Conservation (phyloP, 2,329 filamentous ascomycete genomes). For the Lasiodiplodia sp. region DNA sequence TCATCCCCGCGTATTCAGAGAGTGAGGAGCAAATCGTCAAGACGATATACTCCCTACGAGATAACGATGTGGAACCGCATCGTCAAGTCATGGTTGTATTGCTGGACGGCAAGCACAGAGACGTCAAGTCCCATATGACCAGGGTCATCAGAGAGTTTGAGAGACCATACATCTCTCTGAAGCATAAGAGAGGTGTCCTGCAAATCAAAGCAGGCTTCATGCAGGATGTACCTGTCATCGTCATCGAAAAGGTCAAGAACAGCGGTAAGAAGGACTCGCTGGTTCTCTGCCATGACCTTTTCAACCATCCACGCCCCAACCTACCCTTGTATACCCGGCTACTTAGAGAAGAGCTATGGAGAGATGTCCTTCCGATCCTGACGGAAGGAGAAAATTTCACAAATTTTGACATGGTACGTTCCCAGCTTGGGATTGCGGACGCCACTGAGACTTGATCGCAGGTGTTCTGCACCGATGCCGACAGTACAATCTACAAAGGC, state of each 20-base stretch:
- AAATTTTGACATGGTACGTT: conserved; percentile 33
- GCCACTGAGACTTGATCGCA: neutral
- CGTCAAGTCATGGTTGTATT: conserved; percentile 37
- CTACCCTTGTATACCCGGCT: conserved; percentile 32
- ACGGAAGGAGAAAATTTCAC: conserved; percentile 32
- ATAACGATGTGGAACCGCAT: conserved; percentile 36
- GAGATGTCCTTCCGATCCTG: conserved; percentile 32
- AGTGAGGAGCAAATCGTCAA: conserved; percentile 37
- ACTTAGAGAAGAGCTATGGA: conserved; percentile 35
- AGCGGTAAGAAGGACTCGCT: conserved; percentile 37
- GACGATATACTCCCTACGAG: conserved; percentile 35
- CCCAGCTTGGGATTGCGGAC: no score
- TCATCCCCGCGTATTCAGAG: conserved; percentile 37
- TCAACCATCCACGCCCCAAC: conserved; percentile 35
- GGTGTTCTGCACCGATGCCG: conserved; percentile 37
- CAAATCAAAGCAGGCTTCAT: conserved; percentile 37
- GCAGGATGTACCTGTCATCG: conserved; percentile 36
- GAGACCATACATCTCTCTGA: conserved; percentile 34
- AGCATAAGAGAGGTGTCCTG: conserved; percentile 34
- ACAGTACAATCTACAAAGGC: conserved; percentile 36
- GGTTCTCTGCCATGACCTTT: conserved; percentile 36
- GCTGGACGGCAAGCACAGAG: conserved; percentile 34
- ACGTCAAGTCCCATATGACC: conserved; percentile 35
- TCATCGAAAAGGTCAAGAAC: conserved; percentile 36
- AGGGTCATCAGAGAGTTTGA: conserved; percentile 33